Base-by-base conservation (phyloP, 768 basidiomycete genomes). In the Phallus indusiatus region DNA sequence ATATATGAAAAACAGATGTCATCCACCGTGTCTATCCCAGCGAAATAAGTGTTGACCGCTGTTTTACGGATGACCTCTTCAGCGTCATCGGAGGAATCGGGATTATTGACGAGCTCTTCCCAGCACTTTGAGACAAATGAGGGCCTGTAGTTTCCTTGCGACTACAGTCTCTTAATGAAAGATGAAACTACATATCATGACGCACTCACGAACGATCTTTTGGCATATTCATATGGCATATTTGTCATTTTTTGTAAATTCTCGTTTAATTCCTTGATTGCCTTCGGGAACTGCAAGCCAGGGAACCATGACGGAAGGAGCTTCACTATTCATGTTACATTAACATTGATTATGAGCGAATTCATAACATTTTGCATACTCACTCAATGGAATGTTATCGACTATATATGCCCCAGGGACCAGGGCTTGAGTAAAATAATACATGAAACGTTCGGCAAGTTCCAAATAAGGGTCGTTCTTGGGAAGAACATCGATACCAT, bases 401-500 rank as follows among this genome's bases (percentile, higher is more conserved):
- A 73, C 72, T 2, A 74, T 64, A 59, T 67, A 76, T 0, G 70
- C 56, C 2, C 69, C 71, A 7, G 68, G 63, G 48, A 67, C 64
- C 5, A 61, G 66, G 2, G 71, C 66, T 16, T 61, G 66, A 12
- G 69, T 63, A 21, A 74, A 59, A 0, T 67, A 67, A 3, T 63
- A 58, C 21, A 73, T 52, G 3, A 69, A 69, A 33, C 67, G 61
- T 14, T 66, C 61, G 54, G 68, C 70, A 36, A 72, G 56, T 12
- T 57, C 61, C 18, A 76, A 62, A 57, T 75, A 72, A 14, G 67
- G 72, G 54, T 79, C 77, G 0, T 73, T 61, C 20, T 62, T 66
- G 1, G 70, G 62, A 57, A 69, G 57, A 12, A 74, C 68, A 14
- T 72, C 64, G 58, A 76, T 75, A 1, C 77, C 78, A 42, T 80